Conservation (phyloP, 495 filamentous ascomycete species). For the Clohesyomyces aquaticus region DNA sequence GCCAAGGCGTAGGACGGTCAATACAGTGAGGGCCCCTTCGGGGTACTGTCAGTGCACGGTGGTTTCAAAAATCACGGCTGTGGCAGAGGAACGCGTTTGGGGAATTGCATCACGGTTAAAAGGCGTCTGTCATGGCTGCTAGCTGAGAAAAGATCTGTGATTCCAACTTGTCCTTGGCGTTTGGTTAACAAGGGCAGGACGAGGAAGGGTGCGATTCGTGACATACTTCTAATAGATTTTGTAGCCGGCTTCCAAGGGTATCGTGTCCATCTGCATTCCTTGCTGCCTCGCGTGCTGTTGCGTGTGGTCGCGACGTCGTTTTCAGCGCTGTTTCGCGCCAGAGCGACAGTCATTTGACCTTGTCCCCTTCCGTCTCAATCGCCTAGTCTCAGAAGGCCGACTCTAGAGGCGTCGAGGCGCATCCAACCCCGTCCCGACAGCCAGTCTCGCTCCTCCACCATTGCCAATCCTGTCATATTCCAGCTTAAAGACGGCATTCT, state of each 20-base stretch:
- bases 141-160: neutral
- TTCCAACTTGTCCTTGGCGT: neutral
- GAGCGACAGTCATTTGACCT: no score
- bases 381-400: no score
- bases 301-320: neutral
- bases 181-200: neutral
- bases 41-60: no score
- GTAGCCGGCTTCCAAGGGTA: neutral
- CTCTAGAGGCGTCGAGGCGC: no score
- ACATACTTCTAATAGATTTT: neutral
- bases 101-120: neutral
- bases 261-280: neutral
- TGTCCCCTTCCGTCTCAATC: no score
- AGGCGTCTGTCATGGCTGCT: neutral
- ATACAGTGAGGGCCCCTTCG: constrained; percentile 28
- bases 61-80: no score
- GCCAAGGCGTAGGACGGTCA: constrained; percentile 48
- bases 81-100: neutral
- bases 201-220: neutral
- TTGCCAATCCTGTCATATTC: no score
- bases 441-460: no score
- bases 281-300: neutral
- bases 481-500: no score
- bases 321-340: no score
- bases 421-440: no score